phyloP scores from a whole-genome alignment of 805 yeast genomes.

The Ogataea ganodermae region DNA sequence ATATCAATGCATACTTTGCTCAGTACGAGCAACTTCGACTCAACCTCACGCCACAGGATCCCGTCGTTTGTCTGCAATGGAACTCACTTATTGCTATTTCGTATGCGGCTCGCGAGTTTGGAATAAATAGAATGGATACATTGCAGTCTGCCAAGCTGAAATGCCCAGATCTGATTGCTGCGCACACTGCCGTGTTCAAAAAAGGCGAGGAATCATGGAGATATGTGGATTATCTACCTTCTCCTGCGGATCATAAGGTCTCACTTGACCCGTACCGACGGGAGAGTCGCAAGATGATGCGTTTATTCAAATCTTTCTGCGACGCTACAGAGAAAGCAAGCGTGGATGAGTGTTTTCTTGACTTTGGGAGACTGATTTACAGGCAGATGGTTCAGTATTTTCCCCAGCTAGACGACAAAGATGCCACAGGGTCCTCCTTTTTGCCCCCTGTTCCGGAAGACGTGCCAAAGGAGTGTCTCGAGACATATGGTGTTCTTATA shows the following conservation, averaged over 20 bases:
- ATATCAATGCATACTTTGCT: constrained; percentile 93
- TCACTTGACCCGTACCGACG: constrained; percentile 88
- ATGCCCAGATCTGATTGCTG: constrained; percentile 74
- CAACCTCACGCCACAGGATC: constrained; percentile 63
- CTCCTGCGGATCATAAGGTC: constrained; percentile 72
- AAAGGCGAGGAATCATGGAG: constrained; percentile 87
- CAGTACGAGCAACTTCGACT: constrained; percentile 86
- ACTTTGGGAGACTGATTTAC: constrained; percentile 69
- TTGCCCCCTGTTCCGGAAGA: constrained; percentile 49
- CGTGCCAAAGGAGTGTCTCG: constrained; percentile 34
- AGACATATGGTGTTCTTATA: constrained; percentile 34
- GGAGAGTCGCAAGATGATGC: constrained; percentile 77
- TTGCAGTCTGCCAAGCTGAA: constrained; percentile 66
- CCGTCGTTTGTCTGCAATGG: constrained; percentile 97
- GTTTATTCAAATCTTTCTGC: constrained; percentile 61
- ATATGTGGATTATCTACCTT: constrained; percentile 61
- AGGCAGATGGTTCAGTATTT: constrained; percentile 41
- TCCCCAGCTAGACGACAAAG: constrained; percentile 44
- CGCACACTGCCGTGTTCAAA: constrained; percentile 92
- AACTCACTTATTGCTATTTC: constrained; percentile 83
- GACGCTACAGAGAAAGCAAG: constrained; percentile 87
- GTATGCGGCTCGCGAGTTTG: constrained; percentile 84
- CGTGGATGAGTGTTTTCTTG: constrained; percentile 90
- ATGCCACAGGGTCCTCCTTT: constrained; percentile 15
- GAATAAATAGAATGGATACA: constrained; percentile 77